These are phyloP conservation scores for Neospermospora avenae DNA, from an alignment of 2,329 filamentous ascomycete genomes.

Conservation along the genomic window DNA sequence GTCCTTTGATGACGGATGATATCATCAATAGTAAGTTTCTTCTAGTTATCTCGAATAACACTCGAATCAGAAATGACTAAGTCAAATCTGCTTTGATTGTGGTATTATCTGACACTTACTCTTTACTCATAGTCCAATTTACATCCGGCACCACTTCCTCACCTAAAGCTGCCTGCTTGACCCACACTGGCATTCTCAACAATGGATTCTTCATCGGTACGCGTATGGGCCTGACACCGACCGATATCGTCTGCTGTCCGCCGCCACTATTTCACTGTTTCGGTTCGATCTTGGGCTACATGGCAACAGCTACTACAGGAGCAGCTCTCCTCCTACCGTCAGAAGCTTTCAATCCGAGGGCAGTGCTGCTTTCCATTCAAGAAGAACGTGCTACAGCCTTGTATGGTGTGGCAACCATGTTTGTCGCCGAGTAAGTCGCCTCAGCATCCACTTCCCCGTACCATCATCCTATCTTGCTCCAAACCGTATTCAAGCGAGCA, in stretches of 20 bases:
- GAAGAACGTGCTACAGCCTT: slow-evolving; percentile 59
- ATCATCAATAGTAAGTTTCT: slow-evolving; percentile 80
- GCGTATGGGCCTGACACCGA: slow-evolving; percentile 73
- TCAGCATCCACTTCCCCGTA: background rate
- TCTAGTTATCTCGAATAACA: no score
- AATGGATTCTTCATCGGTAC: slow-evolving; percentile 83
- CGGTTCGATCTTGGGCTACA: slow-evolving; percentile 87
- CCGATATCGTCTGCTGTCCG: slow-evolving; percentile 78
- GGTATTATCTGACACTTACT: no score
- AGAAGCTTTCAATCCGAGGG: slow-evolving; percentile 80
- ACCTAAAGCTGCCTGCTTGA: slow-evolving; percentile 89
- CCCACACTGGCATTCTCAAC: slow-evolving; percentile 84
- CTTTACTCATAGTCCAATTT: slow-evolving; percentile 47
- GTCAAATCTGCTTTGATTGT: no score
- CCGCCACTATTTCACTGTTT: slow-evolving; percentile 91
- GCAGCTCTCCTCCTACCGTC: slow-evolving; percentile 79
- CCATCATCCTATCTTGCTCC: background rate
- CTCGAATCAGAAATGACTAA: no score
- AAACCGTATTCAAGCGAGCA: background rate
- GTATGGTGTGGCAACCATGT: slow-evolving; percentile 95
- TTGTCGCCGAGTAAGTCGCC: slow-evolving; percentile 66
- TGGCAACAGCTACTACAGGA: slow-evolving; percentile 86
- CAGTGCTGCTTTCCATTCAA: slow-evolving; percentile 55
- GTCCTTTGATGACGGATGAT: slow-evolving; percentile 57
- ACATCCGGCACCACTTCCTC: slow-evolving; percentile 90